Conservation (phyloP, 2,329 filamentous ascomycete species). For the Fusarium anthophilum region DNA sequence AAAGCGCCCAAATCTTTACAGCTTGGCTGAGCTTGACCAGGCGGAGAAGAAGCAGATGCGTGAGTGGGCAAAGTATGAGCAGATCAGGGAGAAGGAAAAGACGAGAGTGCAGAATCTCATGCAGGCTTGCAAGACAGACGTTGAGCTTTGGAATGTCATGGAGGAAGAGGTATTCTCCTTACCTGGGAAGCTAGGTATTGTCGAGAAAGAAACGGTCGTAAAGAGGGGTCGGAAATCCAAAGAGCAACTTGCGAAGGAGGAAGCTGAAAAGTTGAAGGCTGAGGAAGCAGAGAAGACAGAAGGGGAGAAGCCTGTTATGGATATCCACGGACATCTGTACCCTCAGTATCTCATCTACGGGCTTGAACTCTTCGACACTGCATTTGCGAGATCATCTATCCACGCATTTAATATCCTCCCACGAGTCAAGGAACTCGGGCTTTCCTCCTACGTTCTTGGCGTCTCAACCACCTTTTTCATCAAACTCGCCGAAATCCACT, state of each 20-base stretch:
- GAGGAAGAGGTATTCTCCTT: slow-evolving; percentile 73
- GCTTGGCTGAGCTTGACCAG: slow-evolving; percentile 45
- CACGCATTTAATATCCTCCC: slow-evolving; percentile 71
- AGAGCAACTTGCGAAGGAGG: slow-evolving; percentile 11
- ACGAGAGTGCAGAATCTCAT: slow-evolving; percentile 64
- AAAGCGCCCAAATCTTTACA: slow-evolving; percentile 34
- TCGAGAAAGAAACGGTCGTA: slow-evolving; percentile 32
- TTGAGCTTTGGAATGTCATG: slow-evolving; percentile 73
- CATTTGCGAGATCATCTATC: slow-evolving; percentile 67
- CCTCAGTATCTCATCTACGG: slow-evolving; percentile 68
- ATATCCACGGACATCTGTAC: slow-evolving; percentile 71
- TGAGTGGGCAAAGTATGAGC: slow-evolving; percentile 49
- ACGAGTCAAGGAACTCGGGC: slow-evolving; percentile 72
- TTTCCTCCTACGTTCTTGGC: slow-evolving; percentile 76
- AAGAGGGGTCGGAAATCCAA: slow-evolving; percentile 22
- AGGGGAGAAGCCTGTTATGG: slow-evolving; percentile 54
- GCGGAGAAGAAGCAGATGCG: slow-evolving; percentile 46
- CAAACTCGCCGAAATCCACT: slow-evolving; percentile 69
- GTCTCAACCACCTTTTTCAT: slow-evolving; percentile 77
- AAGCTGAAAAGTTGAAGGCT: background rate
- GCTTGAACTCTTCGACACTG: slow-evolving; percentile 64
- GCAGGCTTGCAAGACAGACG: slow-evolving; percentile 65
- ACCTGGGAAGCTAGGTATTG: slow-evolving; percentile 64
- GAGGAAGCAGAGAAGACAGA: background rate
- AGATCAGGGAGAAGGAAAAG: slow-evolving; percentile 57